These are phyloP conservation scores for Pythium phragmitis DNA, from an alignment of 352 stramenopile genomes.

Conservation along the genomic window DNA sequence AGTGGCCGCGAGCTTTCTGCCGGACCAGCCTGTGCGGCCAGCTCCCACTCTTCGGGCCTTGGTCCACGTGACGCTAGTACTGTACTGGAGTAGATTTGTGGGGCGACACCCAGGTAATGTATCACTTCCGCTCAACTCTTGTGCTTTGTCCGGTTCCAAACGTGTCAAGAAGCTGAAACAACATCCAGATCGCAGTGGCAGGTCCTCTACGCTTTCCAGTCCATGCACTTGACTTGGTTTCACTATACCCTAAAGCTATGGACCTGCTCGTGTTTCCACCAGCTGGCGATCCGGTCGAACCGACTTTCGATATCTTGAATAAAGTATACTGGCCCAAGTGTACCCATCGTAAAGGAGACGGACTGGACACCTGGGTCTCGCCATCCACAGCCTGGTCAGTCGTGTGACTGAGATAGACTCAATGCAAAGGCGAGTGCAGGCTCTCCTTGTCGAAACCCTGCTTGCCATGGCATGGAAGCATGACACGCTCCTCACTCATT, in stretches of 20 bases:
- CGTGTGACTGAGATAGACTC: constrained; percentile 5
- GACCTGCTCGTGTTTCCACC: constrained; percentile 9
- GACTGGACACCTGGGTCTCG: not conserved
- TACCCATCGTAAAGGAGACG: constrained; percentile 6
- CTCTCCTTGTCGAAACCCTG: no score
- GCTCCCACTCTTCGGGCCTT: not conserved
- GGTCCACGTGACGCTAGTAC: not conserved
- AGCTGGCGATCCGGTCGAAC: constrained; percentile 2
- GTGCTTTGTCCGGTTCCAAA: not conserved
- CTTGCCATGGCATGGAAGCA: not conserved
- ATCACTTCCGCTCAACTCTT: no score
- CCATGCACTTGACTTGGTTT: constrained; percentile 10
- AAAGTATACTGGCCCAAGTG: constrained; percentile 7
- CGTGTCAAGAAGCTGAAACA: not conserved
- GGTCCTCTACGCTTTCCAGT: constrained; percentile 16
- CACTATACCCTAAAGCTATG: constrained; percentile 11
- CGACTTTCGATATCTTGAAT: constrained; percentile 18
- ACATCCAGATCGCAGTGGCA: not conserved
- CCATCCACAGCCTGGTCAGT: not conserved
- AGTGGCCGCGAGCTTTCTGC: not conserved
- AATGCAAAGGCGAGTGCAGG: constrained; percentile 13
- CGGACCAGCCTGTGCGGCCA: not conserved
- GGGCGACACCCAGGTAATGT: not conserved
- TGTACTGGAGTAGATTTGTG: not conserved
- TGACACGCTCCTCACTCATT: constrained; percentile 19